Evolutionary conservation across 768 basidiomycete genomes (phyloP), one percentile per base, ranked within the genome.

Genomic region (Suillus subalutaceus): DNA sequence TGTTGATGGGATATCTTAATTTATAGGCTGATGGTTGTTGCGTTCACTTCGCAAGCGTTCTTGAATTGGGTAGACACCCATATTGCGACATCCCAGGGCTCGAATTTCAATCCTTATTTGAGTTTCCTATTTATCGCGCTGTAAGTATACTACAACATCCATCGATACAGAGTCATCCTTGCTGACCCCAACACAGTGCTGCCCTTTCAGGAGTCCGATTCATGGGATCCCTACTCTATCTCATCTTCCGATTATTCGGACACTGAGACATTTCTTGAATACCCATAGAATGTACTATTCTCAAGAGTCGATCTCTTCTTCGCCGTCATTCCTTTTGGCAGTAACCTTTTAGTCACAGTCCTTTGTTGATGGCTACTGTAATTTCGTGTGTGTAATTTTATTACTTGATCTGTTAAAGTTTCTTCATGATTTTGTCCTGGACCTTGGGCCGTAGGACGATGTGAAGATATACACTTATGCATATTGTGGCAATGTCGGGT

Each of bases 61-160:
- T 83, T 85, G 48, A 81, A 86, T 20, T 96, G 91, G 90, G 88
- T 92, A 40, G 78, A 84, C 32, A 64, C 79, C 38, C 86, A 91
- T 69, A 80, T 93, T 61, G 75, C 83, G 57, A 76, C 73, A n/a
- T 75, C 79, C 0, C 79, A 80, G 5, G 81, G 84, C 65, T 80
- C 85, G 16, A 82, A 83, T 30, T 95, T 96, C 81, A 96, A 96
- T 73, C 93, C 94, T n/a, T 96, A 96, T 77, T 84, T 93, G 59
- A 87, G 85, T 37, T 90, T 93, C 81, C 84, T 96, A 63, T 96
- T 96, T 84, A 88, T 79, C 68, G 81, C 84, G 12, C 82, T 88
- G 83, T 84, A 68, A 73, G 83, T 74, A 18, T 26, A 26, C 40
- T 56, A 40, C n/a, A 13, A 50, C 23, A 1, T 15, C 16, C 52